Percentiles rank a stretch among this genome's conserved stretches.
These are phyloP conservation scores for Aureobasidium sp. DNA, from an alignment of 2,329 filamentous ascomycete genomes.

Conservation along the genomic window DNA sequence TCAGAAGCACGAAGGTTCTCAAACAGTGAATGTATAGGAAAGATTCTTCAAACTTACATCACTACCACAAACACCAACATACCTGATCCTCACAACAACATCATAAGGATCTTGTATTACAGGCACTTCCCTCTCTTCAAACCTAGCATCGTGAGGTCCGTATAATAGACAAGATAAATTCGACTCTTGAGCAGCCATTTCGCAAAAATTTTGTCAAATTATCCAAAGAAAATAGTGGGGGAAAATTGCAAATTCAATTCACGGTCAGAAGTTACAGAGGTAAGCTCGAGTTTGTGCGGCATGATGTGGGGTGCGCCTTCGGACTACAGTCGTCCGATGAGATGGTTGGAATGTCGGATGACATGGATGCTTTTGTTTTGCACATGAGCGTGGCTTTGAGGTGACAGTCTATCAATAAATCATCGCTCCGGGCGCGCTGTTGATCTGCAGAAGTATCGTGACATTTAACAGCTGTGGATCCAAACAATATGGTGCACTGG, in stretches of 20 bases:
- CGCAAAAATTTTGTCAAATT: too few relatives aligned
- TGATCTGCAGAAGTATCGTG: too few relatives aligned
- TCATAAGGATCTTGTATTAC: slow-evolving; percentile 1
- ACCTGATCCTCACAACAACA: background rate
- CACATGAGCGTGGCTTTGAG: too few relatives aligned
- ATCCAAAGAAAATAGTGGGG: too few relatives aligned
- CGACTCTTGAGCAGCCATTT: background rate
- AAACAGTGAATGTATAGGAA: background rate
- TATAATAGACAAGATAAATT: slow-evolving; percentile 10
- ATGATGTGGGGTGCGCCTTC: background rate
- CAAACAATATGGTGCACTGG: too few relatives aligned
- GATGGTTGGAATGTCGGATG: too few relatives aligned
- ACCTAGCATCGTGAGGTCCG: slow-evolving; percentile 1
- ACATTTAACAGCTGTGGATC: too few relatives aligned
- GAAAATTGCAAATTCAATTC: too few relatives aligned
- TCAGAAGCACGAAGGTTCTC: background rate
- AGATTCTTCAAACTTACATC: background rate
- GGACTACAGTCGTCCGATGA: background rate
- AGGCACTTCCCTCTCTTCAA: background rate
- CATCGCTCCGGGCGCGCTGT: too few relatives aligned
- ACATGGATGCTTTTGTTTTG: too few relatives aligned
- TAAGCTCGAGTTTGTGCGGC: too few relatives aligned
- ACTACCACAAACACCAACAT: slow-evolving; percentile 12
- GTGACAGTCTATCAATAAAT: too few relatives aligned
- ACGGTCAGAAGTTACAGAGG: background rate